phyloP scores from a whole-genome alignment of 257 asterid genomes.

The Prunella vulgaris region DNA sequence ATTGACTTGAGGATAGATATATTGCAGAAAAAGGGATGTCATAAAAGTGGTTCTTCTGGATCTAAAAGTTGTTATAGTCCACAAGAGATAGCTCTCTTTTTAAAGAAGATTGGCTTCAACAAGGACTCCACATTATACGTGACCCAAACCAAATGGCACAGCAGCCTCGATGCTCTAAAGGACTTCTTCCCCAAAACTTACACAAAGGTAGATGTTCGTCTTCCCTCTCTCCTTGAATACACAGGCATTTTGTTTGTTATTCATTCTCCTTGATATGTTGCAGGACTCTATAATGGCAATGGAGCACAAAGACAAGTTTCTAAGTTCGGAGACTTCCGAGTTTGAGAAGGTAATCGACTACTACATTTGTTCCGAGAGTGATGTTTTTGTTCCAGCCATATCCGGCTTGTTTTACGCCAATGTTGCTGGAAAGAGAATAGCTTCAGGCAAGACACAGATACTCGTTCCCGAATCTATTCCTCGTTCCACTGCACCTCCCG shows the following conservation, averaged over 20 bases:
- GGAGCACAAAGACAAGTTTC: conserved; percentile 43
- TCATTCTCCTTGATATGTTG: conserved; percentile 12
- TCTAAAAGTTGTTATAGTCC: conserved; percentile 80
- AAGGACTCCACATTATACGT: conserved; percentile 72
- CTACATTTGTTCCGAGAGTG: conserved; percentile 45
- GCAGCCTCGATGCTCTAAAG: conserved; percentile 68
- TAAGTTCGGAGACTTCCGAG: conserved; percentile 35
- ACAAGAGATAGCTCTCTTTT: conserved; percentile 62
- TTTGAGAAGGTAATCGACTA: conserved; percentile 46
- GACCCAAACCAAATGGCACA: conserved; percentile 81
- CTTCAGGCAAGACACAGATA: conserved; percentile 61
- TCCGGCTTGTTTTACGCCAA: conserved; percentile 76
- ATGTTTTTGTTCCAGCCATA: conserved; percentile 59
- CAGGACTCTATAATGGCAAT: conserved; percentile 74
- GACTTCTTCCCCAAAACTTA: conserved; percentile 76
- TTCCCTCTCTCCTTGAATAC: background rate
- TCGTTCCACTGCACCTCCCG: conserved; percentile 52
- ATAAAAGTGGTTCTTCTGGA: conserved; percentile 41
- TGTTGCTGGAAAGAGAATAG: conserved; percentile 77
- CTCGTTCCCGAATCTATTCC: conserved; percentile 63
- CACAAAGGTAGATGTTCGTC: conserved; percentile 52
- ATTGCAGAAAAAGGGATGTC: conserved; percentile 86
- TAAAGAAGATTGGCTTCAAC: conserved; percentile 68
- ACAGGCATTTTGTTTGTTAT: background rate
- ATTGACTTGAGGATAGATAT: conserved; percentile 83